These are phyloP conservation scores for Delonix regia DNA, from an alignment of 306 rosid species.

Conservation along the genomic window DNA sequence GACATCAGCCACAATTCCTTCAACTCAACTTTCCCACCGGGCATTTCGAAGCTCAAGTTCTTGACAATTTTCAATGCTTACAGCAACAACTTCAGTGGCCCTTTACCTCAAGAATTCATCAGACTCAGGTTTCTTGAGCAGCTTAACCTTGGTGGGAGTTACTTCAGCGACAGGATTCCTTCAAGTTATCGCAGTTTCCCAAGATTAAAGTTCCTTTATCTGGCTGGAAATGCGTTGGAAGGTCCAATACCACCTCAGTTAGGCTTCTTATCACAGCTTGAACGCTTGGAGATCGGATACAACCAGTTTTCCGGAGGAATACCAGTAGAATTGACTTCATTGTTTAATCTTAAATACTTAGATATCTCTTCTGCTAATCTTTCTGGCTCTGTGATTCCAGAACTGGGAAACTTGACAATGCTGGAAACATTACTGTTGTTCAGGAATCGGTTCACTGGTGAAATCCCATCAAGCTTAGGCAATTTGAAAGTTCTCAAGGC, in stretches of 20 bases:
- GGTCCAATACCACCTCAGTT: constrained; percentile 71
- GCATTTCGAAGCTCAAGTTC: constrained; percentile 78
- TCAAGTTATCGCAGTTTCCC: constrained; percentile 59
- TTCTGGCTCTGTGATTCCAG: constrained; percentile 60
- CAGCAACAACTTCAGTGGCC: constrained; percentile 84
- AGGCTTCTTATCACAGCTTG: constrained; percentile 56
- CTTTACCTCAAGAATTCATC: constrained; percentile 60
- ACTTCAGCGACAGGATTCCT: constrained; percentile 72
- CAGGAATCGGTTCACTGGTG: constrained; percentile 59
- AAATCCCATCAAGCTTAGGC: constrained; percentile 70
- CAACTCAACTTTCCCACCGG: constrained; percentile 79
- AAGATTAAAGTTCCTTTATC: constrained; percentile 53
- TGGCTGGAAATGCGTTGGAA: constrained; percentile 73
- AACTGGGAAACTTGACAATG: constrained; percentile 70
- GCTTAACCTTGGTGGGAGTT: constrained; percentile 94
- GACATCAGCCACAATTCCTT: constrained; percentile 81
- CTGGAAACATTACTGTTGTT: constrained; percentile 66
- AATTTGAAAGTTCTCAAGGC: constrained; percentile 50
- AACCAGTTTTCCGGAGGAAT: constrained; percentile 61
- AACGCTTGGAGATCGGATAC: constrained; percentile 88
- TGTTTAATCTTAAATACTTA: constrained; percentile 65
- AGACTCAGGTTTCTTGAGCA: constrained; percentile 65
- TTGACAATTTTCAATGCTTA: constrained; percentile 72
- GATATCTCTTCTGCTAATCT: constrained; percentile 68
- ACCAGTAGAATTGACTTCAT: constrained; percentile 55